Base-by-base conservation (phyloP, 202 grass and related monocot species). In the Musa balbisiana region DNA sequence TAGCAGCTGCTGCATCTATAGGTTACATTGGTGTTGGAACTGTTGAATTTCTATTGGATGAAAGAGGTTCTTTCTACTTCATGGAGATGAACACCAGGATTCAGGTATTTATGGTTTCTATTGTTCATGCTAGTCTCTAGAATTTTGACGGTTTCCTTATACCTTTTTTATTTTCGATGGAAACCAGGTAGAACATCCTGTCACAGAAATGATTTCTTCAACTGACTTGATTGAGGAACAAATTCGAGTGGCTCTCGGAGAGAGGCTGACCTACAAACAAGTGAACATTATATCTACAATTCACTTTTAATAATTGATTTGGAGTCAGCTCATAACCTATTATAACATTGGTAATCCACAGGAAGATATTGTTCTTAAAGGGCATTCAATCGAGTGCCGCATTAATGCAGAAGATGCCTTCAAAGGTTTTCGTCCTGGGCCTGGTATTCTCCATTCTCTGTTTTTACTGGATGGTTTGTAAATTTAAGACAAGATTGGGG, bases 41-140 rank as follows among this genome's bases (percentile, higher is more conserved):
- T 75, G 77, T 87, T 73, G 85, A 87, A 67, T 87, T 87, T 87
- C 72, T 87, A 26, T 79, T 87, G 65, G 85, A 87, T 53, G 80
- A 87, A 82, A 79, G 85, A 83, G 80, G 80, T 3, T 69, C 78
- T 25, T 87, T 87, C 77, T 87, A 87, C 78, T 83, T 87, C 72
- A 87, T 87, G 80, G 85, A 87, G 76, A 87, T 83, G 85, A 87
- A 87, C 71, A 87, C 85, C 11, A 87, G 81, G 76, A 87, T 87
- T 64, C 85, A 87, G 85, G 81, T 87, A 72, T 27, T 59, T 55
- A n/a, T 75, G 51, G 26, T 82, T 62, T 80, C 17, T 50, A 62
- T n/a, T 63, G 3, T 25, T 24, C 49, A 22, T 15, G 22, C 58
- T 55, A 52, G 20, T 55, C 64, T 69, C 26, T 12, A 64, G 53